These are phyloP conservation scores for Aspergillus brunneoviolaceus DNA, from an alignment of 2,329 filamentous ascomycete genomes.

Conservation along the genomic window DNA sequence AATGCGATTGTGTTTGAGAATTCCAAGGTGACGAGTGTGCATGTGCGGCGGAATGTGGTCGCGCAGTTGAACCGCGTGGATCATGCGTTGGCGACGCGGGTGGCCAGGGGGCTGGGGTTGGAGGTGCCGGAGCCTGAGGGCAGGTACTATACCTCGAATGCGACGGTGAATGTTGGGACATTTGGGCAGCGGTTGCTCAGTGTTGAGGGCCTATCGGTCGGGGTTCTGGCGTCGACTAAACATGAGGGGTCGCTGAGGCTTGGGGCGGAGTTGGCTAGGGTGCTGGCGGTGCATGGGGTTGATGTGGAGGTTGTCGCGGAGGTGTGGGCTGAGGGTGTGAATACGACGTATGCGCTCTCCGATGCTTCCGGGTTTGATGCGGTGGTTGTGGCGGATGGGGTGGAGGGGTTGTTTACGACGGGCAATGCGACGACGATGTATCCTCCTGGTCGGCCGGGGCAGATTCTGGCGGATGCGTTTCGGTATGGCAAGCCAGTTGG, in stretches of 20 bases:
- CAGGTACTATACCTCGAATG: conserved; percentile 69
- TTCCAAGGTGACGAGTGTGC: conserved; percentile 56
- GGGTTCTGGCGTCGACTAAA: conserved; percentile 56
- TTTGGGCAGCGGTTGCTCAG: conserved; percentile 59
- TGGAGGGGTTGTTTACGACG: conserved; percentile 52
- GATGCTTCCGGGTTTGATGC: conserved; percentile 50
- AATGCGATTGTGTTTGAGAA: conserved; percentile 73
- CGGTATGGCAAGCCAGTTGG: conserved; percentile 69
- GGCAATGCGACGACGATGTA: conserved; percentile 55
- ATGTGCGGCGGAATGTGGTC: conserved; percentile 65
- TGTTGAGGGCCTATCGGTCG: conserved; percentile 64
- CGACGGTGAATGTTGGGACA: conserved; percentile 60
- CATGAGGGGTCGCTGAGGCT: conserved; percentile 56
- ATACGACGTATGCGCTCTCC: conserved; percentile 63
- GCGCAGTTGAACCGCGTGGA: conserved; percentile 67
- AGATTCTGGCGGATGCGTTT: conserved; percentile 64
- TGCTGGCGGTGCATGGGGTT: conserved; percentile 45
- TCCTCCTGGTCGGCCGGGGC: conserved; percentile 60
- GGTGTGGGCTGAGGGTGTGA: conserved; percentile 53
- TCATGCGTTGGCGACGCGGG: conserved; percentile 65
- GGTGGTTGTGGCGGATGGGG: conserved; percentile 58
- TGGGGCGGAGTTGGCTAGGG: conserved; percentile 56
- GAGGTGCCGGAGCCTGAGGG: conserved; percentile 58
- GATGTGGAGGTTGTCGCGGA: conserved; percentile 62
- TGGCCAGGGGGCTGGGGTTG: conserved; percentile 62